Base-by-base conservation (phyloP, 495 filamentous ascomycete species). In the Astrothelium subdiscretum region DNA sequence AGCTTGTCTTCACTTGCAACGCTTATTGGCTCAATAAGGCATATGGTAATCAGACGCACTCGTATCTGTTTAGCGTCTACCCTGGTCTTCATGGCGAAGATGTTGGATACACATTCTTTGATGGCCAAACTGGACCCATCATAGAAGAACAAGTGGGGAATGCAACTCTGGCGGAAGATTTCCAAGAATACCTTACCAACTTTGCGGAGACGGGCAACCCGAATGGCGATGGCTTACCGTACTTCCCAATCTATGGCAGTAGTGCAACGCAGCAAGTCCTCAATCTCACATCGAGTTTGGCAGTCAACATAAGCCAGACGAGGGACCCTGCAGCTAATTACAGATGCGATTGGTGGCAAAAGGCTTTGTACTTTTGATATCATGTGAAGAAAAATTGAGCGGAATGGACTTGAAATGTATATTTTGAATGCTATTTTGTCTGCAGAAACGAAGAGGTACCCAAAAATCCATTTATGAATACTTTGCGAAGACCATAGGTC, bases 121-220 rank as follows among this genome's bases (percentile, higher is more conserved):
- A 81, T 57, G 83, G 80, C 26, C 27, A 64, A 2, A 44, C 60
- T 0, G 48, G 64, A 0, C 54, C 69, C 8, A 71, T 70, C 52
- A 54, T 54, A 8, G 8, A 27, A 8, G 63, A 65, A 27, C 32
- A 48, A 12, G 75, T 82, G 0, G 65, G 72, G 40, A 79, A 79
- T 44, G 69, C 61, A 2, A 73, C 76, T 2, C 69, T 84, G 1
- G 85, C 85, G 1, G 51, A 74, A 20, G 75, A 73, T 5, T 68
- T 87, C 69, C 85, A 88, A 70, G 75, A 82, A 24, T 87, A 81
- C 66, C 77, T 87, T 42, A 81, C 80, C 0, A 76, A 71, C 62
- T 89, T 88, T 63, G 80, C 73, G 12, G 66, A 69, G 60, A 76
- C 68, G 6, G 82, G 82, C 2, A 57, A 38, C 10, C 82, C 82